Percentiles rank a stretch among this genome's conserved stretches.
These are phyloP conservation scores for Zymoseptoria passerinii DNA, from an alignment of 2,329 filamentous ascomycete species.

Conservation along the genomic window DNA sequence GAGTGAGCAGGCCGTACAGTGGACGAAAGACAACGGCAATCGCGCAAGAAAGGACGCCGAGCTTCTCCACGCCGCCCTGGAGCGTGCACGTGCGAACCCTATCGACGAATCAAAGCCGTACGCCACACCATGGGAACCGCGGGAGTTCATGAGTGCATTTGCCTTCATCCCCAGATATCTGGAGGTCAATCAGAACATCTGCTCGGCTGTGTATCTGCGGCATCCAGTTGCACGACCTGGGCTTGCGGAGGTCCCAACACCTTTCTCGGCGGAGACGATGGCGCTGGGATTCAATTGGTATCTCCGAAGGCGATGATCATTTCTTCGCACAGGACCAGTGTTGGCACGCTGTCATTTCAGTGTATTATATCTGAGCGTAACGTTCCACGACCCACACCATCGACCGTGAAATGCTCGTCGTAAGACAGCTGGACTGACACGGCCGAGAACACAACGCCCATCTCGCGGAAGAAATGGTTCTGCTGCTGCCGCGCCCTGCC, in stretches of 20 bases:
- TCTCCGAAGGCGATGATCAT: slow-evolving; percentile 68
- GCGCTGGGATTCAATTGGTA: slow-evolving; percentile 94
- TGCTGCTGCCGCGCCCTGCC: too few species aligned
- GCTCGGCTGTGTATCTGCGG: slow-evolving; percentile 85
- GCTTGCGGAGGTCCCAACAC: slow-evolving; percentile 65
- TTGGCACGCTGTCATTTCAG: too few species aligned
- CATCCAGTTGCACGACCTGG: slow-evolving; percentile 86
- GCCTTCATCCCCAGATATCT: slow-evolving; percentile 92
- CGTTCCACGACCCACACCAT: background rate
- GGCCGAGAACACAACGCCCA: too few species aligned
- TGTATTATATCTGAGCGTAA: background rate
- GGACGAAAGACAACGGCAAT: slow-evolving; percentile 39
- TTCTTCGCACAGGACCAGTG: too few species aligned
- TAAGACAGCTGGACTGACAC: too few species aligned
- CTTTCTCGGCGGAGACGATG: slow-evolving; percentile 61
- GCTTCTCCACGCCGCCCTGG: slow-evolving; percentile 50
- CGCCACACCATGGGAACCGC: slow-evolving; percentile 79
- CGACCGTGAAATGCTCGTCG: background rate
- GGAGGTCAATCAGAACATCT: slow-evolving; percentile 96
- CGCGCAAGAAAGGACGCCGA: slow-evolving; percentile 49
- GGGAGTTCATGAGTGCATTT: slow-evolving; percentile 82
- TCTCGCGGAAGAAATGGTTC: too few species aligned
- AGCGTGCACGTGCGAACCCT: slow-evolving; percentile 63
- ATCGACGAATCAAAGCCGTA: slow-evolving; percentile 74
- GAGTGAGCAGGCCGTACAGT: slow-evolving; percentile 19